phyloP scores from a whole-genome alignment of 2,329 filamentous ascomycete genomes.

The Verticillium zaregamsianum region DNA sequence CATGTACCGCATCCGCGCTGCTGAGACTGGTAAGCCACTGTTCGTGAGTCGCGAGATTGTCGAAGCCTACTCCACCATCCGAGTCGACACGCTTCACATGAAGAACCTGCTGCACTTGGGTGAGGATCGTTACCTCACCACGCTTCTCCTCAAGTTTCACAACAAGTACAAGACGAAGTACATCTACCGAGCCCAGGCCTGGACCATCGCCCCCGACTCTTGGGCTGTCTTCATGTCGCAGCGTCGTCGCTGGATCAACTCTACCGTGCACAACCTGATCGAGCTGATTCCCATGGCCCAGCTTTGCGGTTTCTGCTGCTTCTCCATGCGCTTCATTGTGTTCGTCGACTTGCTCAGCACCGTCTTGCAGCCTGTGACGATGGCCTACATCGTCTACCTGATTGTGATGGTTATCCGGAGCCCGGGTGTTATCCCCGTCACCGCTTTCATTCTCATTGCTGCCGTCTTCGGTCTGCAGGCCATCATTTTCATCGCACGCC shows the following conservation, averaged over 20 bases:
- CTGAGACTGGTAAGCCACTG: conserved; percentile 90
- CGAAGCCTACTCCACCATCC: conserved; percentile 83
- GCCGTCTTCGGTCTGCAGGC: conserved; percentile 98
- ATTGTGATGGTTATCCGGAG: conserved; percentile 67
- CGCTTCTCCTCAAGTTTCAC: conserved; percentile 87
- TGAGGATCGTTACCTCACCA: conserved; percentile 96
- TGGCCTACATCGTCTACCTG: conserved; percentile 86
- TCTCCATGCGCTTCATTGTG: conserved; percentile 98
- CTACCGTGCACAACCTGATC: conserved; percentile 94
- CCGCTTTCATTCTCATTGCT: conserved; percentile 83
- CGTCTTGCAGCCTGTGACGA: conserved; percentile 83
- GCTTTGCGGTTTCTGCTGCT: conserved; percentile 99
- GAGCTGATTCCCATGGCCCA: conserved; percentile 91
- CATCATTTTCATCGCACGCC: conserved; percentile 91
- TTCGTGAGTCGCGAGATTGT: conserved; percentile 94
- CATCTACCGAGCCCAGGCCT: conserved; percentile 85
- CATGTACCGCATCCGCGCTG: conserved; percentile 96
- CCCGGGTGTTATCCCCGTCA: conserved; percentile 67
- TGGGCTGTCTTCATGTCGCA: conserved; percentile 96
- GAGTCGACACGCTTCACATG: conserved; percentile 97
- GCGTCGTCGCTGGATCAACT: conserved; percentile 99
- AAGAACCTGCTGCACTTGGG: conserved; percentile 96
- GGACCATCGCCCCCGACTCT: conserved; percentile 94
- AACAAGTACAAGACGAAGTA: conserved; percentile 98
- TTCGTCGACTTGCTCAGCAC: conserved; percentile 92